Base-by-base conservation (phyloP, 768 basidiomycete genomes). In the Russula vinacea region DNA sequence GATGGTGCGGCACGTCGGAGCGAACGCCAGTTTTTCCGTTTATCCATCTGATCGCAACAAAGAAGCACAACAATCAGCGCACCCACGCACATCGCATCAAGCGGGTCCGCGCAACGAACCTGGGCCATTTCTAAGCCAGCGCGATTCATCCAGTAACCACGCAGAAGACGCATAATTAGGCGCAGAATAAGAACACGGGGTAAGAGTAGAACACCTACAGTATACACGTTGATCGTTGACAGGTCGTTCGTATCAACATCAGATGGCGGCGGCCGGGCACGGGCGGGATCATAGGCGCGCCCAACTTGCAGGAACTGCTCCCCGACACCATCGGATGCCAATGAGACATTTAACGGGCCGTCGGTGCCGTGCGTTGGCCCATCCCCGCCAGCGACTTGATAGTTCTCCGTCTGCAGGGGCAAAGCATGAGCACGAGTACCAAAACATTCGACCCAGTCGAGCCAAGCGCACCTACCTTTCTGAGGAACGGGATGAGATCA, bases 401-500 rank as follows among this genome's bases (percentile, higher is more conserved):
- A 79, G 11, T 75, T 77, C 68, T 79, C 79, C 11, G 74, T 73
- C 78, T 79, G 57, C 8, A 44, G 22, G 2, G 4, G 9, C 9
- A 35, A 11, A 29, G 33, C n/a, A 37, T 2, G 24, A 16, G 32
- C 9, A 39, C 24, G 35, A 39, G 17, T 6, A 1, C 17, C 2
- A 32, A 11, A 6, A 17, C 4, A 53, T 11, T 14, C 13, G 10
- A 26, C 4, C 5, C 6, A 39, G 9, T 19, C n/a, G 22, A 13
- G 29, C 47, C 1, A 2, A 2, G 22, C 6, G 17, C 9, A 29
- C 19, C 58, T 9, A 82, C 87, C 79, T 87, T 86, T 66, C 76
- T 81, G 35, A 86, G 66, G 16, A 87, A 73, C 0, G 86, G 86
- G 35, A 88, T 79, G 5, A 89, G 69, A 32, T 83, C 75, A 54